Conservation (phyloP, 2,329 filamentous ascomycete species). For the Xylaria polymorpha region DNA sequence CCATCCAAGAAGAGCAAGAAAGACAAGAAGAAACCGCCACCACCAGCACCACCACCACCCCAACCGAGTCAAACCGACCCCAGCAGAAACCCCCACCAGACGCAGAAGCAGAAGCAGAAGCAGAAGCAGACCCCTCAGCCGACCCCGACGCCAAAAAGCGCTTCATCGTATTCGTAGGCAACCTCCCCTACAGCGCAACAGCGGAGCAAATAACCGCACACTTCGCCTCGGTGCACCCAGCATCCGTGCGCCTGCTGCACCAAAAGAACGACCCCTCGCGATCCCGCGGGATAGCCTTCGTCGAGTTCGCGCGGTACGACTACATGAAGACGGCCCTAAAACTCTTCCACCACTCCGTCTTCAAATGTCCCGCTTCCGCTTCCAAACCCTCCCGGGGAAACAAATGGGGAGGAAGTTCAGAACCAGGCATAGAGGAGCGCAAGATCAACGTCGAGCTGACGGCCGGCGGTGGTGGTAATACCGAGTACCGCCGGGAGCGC, state of each 20-base stretch:
- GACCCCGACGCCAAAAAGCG: slow-evolving; percentile 55
- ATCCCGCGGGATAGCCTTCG: slow-evolving; percentile 83
- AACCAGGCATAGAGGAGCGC: slow-evolving; percentile 56
- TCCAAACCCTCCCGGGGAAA: slow-evolving; percentile 6
- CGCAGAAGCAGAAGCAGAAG: slow-evolving; percentile 35
- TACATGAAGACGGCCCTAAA: slow-evolving; percentile 94
- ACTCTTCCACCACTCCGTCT: slow-evolving; percentile 87
- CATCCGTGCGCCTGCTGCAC: slow-evolving; percentile 77
- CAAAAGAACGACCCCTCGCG: slow-evolving; percentile 71
- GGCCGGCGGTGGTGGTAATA: slow-evolving; percentile 88
- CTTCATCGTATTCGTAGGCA: slow-evolving; percentile 87
- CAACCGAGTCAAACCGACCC: slow-evolving; percentile 18
- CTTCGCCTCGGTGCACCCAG: slow-evolving; percentile 80
- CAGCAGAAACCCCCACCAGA: slow-evolving; percentile 33
- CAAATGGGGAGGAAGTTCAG: not conserved
- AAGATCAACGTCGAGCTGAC: slow-evolving; percentile 95
- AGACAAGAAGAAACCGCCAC: slow-evolving; percentile 44
- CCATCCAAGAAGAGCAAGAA: slow-evolving; percentile 46
- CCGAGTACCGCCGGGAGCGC: slow-evolving; percentile 75
- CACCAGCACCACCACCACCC: too few relatives aligned
- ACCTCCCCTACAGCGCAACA: slow-evolving; percentile 88
- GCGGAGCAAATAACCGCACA: slow-evolving; percentile 75
- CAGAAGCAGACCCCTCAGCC: slow-evolving; percentile 37
- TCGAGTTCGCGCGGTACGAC: slow-evolving; percentile 89
- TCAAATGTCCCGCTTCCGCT: slow-evolving; percentile 60